phyloP scores from a whole-genome alignment of 371 early-diverging fungal genomes.

The Mortierella sp. region DNA sequence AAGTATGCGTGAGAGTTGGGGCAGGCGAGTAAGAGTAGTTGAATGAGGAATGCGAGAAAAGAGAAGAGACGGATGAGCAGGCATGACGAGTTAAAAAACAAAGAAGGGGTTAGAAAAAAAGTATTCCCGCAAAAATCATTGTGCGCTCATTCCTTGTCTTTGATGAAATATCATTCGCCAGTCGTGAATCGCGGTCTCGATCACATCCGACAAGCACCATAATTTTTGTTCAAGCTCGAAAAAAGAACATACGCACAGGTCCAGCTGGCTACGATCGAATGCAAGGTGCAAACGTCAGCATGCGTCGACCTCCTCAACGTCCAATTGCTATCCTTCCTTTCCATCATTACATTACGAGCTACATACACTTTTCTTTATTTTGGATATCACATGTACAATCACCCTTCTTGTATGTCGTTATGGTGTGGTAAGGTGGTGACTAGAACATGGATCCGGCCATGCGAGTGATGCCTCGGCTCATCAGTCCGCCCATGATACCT shows the following conservation, averaged over 20 bases:
- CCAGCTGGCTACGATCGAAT: not conserved
- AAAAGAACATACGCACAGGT: too few species aligned
- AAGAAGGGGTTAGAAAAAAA: not conserved
- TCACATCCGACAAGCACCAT: not conserved
- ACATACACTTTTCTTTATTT: not conserved
- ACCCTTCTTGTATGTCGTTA: not conserved
- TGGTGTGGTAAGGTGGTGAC: too few species aligned
- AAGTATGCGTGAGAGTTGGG: not conserved
- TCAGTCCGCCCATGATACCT: constrained; percentile 51
- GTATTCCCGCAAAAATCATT: not conserved
- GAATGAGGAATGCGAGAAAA: constrained; percentile 1
- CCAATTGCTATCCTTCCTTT: not conserved
- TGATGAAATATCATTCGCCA: not conserved
- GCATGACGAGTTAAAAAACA: not conserved
- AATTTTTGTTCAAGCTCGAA: too few species aligned
- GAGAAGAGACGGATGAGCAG: not conserved
- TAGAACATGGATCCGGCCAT: constrained; percentile 54
- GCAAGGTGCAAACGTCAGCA: constrained; percentile 6
- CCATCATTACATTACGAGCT: not conserved
- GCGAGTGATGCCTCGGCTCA: constrained; percentile 54
- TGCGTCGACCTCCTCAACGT: not conserved
- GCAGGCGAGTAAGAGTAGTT: not conserved
- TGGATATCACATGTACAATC: not conserved
- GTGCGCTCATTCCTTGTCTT: not conserved
- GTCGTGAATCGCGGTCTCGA: not conserved